Percentiles rank a stretch among this genome's conserved stretches.
These are phyloP conservation scores for Aspergillus panamensis DNA, from an alignment of 495 filamentous ascomycete genomes.

Conservation along the genomic window DNA sequence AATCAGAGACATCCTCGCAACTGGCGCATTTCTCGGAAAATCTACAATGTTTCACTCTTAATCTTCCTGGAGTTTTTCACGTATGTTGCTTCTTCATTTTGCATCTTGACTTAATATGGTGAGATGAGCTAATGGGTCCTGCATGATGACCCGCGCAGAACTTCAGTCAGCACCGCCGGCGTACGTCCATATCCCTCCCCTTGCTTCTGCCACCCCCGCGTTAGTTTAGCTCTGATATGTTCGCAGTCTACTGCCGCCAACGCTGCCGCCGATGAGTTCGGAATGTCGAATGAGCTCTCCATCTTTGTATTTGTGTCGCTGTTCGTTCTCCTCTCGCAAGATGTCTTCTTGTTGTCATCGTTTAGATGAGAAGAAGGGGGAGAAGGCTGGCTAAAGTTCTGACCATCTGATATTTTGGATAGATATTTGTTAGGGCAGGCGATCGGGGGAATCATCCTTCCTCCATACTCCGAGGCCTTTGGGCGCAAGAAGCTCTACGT, in stretches of 20 bases:
- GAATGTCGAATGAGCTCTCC: slow-evolving; percentile 26
- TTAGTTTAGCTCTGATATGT: slow-evolving; percentile 8
- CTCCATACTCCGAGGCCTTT: slow-evolving; percentile 51
- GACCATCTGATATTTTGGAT: background rate
- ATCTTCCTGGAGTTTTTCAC: slow-evolving; percentile 42
- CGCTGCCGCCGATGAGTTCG: slow-evolving; percentile 32
- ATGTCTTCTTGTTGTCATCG: background rate
- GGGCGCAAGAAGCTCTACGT: slow-evolving; percentile 51
- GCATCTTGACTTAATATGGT: background rate
- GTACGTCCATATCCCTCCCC: slow-evolving; percentile 22
- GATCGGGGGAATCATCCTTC: slow-evolving; percentile 47
- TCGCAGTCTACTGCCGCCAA: slow-evolving; percentile 34
- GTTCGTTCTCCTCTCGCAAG: slow-evolving; percentile 19
- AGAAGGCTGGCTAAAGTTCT: background rate
- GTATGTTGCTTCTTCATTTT: slow-evolving; percentile 22
- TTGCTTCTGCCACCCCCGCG: background rate
- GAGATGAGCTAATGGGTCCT: background rate
- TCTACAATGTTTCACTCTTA: slow-evolving; percentile 34
- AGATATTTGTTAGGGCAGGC: slow-evolving; percentile 52
- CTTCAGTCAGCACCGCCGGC: slow-evolving; percentile 40
- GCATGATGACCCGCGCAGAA: slow-evolving; percentile 23
- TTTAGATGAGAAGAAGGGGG: background rate
- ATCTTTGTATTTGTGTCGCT: slow-evolving; percentile 42
- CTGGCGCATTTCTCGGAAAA: slow-evolving; percentile 35
- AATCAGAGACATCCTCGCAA: slow-evolving; percentile 42